A percentile compares a stretch with the other conserved stretches of the same genome.
Evolutionary conservation across 176 grass and related monocot genomes (phyloP).

Genomic region (Cenchrus purpureus): DNA sequence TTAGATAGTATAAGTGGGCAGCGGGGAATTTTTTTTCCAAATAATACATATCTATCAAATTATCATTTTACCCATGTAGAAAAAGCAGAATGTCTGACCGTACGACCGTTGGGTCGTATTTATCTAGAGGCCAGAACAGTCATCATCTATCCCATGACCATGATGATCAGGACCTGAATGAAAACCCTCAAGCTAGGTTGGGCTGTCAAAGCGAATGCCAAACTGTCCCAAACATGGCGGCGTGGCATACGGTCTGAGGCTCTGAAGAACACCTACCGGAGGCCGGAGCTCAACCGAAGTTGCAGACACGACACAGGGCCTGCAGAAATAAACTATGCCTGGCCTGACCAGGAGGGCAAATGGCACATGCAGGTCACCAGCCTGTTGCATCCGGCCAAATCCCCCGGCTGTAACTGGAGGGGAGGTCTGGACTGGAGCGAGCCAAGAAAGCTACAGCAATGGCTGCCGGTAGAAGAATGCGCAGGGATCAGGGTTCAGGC

Average conservation of each 20-base stretch:
- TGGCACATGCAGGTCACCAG: constrained; percentile 38
- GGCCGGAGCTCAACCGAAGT: not conserved
- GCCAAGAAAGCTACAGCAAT: constrained; percentile 20
- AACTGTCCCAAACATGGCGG: constrained; percentile 15
- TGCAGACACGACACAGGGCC: not conserved
- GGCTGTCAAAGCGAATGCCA: constrained; percentile 4
- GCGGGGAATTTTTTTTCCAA: too few relatives aligned
- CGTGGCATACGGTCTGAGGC: not conserved
- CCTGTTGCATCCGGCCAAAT: constrained; percentile 11
- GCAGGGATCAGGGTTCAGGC: too few relatives aligned
- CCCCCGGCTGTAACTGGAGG: not conserved
- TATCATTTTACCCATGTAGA: too few relatives aligned
- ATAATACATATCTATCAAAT: too few relatives aligned
- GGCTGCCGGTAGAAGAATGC: not conserved
- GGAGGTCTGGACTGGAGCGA: not conserved
- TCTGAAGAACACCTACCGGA: not conserved
- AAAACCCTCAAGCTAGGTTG: not conserved
- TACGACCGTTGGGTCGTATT: too few relatives aligned
- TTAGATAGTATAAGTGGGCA: too few relatives aligned
- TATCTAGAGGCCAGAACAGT: not conserved
- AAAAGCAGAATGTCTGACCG: too few relatives aligned
- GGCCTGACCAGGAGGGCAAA: constrained; percentile 30
- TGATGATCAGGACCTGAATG: not conserved
- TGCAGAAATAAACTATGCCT: constrained; percentile 20
- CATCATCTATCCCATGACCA: not conserved